Evolutionary conservation across 257 asterid genomes (phyloP).

Genomic region (Plantago major): DNA sequence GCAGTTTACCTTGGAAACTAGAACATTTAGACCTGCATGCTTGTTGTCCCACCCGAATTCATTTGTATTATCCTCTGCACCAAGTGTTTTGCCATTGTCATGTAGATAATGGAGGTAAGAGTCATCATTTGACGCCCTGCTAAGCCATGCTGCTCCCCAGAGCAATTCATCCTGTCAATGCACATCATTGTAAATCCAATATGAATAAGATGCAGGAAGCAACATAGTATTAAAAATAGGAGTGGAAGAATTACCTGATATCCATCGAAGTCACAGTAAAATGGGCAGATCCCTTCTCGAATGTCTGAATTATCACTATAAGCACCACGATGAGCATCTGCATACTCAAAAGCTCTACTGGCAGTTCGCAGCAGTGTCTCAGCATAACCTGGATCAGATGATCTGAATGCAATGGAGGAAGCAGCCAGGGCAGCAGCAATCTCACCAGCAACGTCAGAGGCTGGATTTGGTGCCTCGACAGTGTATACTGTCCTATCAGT

Average conservation of each 20-base stretch:
- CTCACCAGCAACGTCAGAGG: slow-evolving; percentile 95
- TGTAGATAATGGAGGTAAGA: slow-evolving; percentile 75
- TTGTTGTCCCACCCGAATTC: slow-evolving; percentile 99
- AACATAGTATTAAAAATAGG: neutral
- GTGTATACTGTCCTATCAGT: slow-evolving; percentile 79
- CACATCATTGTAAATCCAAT: neutral
- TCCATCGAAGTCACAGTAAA: slow-evolving; percentile 94
- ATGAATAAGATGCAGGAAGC: neutral
- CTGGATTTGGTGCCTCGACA: slow-evolving; percentile 95
- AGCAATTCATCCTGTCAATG: slow-evolving; percentile 80
- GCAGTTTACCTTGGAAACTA: slow-evolving; percentile 66
- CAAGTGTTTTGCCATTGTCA: slow-evolving; percentile 72
- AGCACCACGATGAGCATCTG: slow-evolving; percentile 83
- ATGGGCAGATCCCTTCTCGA: slow-evolving; percentile 74
- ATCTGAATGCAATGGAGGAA: slow-evolving; percentile 69
- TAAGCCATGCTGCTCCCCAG: slow-evolving; percentile 98
- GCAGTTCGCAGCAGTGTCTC: slow-evolving; percentile 65
- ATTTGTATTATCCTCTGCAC: slow-evolving; percentile 78
- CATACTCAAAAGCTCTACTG: slow-evolving; percentile 60
- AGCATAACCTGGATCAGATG: slow-evolving; percentile 71
- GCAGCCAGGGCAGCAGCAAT: slow-evolving; percentile 99
- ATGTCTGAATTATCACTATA: slow-evolving; percentile 73
- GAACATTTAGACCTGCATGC: slow-evolving; percentile 91
- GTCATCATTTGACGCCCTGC: slow-evolving; percentile 69
- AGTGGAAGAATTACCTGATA: slow-evolving; percentile 55